These are phyloP conservation scores for Isatis tinctoria DNA, from an alignment of 345 rosid genomes.

Conservation along the genomic window DNA sequence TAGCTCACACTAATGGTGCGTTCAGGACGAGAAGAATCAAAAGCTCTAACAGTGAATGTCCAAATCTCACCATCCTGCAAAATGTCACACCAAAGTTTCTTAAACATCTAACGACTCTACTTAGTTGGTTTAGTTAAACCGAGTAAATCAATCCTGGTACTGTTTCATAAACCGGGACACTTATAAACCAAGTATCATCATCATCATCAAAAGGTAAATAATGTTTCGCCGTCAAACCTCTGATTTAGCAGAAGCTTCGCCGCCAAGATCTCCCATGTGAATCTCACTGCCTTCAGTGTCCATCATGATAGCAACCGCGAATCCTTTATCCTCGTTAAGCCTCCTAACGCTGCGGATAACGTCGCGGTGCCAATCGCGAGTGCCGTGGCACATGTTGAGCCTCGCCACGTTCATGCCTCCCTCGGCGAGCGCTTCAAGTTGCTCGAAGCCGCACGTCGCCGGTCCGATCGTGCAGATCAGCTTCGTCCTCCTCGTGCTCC, in stretches of 20 bases:
- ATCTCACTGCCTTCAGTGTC: conserved; percentile 99
- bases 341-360: conserved; percentile 79
- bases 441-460: conserved; percentile 77
- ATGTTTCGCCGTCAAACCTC: conserved; percentile 44
- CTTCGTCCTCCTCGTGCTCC: conserved; percentile 97
- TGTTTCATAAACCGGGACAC: neutral
- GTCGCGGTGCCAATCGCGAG: conserved; percentile 81
- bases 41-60: conserved; percentile 93
- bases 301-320: conserved; percentile 98
- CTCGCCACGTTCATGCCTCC: conserved; percentile 99
- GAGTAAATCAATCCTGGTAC: neutral
- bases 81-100: neutral
- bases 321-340: conserved; percentile 94
- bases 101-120: neutral
- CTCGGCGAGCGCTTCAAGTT: conserved; percentile 81
- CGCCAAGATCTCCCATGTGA: conserved; percentile 98
- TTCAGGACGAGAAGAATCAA: conserved; percentile 65
- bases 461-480: conserved; percentile 96
- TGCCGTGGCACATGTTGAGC: conserved; percentile 95
- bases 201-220: neutral
- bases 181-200: neutral
- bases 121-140: neutral
- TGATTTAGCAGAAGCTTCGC: conserved; percentile 79
- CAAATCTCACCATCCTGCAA: conserved; percentile 92
- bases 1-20: conserved; percentile 84